Base-by-base conservation (phyloP, 768 basidiomycete genomes). In the Pseudohyphozyma bogoriensis region DNA sequence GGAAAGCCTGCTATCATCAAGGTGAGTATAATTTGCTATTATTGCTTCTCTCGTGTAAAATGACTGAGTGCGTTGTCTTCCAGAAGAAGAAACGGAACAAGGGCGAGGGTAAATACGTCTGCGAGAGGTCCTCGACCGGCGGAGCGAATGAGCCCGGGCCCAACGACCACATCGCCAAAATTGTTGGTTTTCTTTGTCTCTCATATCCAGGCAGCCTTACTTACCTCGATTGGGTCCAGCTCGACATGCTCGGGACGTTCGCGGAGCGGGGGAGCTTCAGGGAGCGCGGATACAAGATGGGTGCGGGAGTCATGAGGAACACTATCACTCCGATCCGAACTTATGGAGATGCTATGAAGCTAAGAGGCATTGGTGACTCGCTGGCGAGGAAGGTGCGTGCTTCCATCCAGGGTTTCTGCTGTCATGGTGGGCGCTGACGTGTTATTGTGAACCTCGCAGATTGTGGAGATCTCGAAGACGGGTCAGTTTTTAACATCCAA, bases 131-230 rank as follows among this genome's bases (percentile, higher is more conserved):
- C 10, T 42, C 40, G 9, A 42, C 7, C 6, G 40, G 40, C 8
- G 40, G 40, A 6, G 18, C 18, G 40, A 42, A n/a, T 15, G 16
- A 29, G 16, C 22, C 37, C 5, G 63, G 63, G 0, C 59, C 63
- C 18, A 60, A 64, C 51, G 63, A 64, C 29, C 2, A 18, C 40
- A 29, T 35, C 7, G 63, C 59, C 1, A 28, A 45, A 18, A 35
- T 37, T 16, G 63, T 64, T 32, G 2, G 58, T 35, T 18, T 32
- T 1, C 31, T 8, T 29, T 3, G 1, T 24, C 35, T 22, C n/a
- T n/a, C n/a, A n/a, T 24, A 1, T 33, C 22, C 36, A 29, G 4
- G 15, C 15, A 8, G 11, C 6, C 42, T 37, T 24, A 20, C 7
- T 24, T 26, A 3, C 10, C 0, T 29, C n/a, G 3, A 0, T 2